These are phyloP conservation scores for Cordyceps sp. DNA, from an alignment of 2,329 filamentous ascomycete species.

Conservation along the genomic window DNA sequence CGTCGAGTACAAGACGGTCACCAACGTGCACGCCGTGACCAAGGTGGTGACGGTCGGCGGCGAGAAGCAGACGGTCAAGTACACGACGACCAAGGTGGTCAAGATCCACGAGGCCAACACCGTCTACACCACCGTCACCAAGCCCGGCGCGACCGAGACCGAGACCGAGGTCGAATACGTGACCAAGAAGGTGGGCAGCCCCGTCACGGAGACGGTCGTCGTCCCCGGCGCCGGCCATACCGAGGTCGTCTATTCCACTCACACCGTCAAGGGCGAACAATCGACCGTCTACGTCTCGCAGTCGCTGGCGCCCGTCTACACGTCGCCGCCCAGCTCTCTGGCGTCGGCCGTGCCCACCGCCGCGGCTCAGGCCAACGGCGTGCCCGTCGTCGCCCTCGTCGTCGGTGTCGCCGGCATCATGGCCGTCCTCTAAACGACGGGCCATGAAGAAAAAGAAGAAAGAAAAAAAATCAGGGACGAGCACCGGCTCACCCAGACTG, in stretches of 20 bases:
- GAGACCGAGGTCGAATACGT: conserved; percentile 18
- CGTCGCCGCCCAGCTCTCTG: conserved; percentile 7
- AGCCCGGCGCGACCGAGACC: conserved; percentile 18
- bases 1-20: conserved; percentile 22
- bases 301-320: not conserved
- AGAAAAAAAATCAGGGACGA: no score
- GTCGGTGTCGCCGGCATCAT: conserved; percentile 4
- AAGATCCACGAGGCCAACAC: conserved; percentile 12
- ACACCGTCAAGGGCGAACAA: conserved; percentile 17
- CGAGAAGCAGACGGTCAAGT: conserved; percentile 8
- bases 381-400: conserved; percentile 16
- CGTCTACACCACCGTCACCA: conserved; percentile 18
- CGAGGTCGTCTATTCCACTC: conserved; percentile 19
- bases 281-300: conserved; percentile 6
- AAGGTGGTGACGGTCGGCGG: conserved; percentile 18
- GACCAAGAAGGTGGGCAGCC: conserved; percentile 26
- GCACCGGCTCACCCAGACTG: no score
- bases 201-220: conserved; percentile 24
- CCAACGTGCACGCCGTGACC: conserved; percentile 14
- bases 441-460: no score
- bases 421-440: conserved; percentile 4
- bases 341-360: conserved; percentile 8
- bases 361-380: conserved; percentile 10
- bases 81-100: conserved; percentile 11
- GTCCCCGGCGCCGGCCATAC: conserved; percentile 19